These are phyloP conservation scores for Mallotus japonicus DNA, from an alignment of 441 rosid species.

Conservation along the genomic window DNA sequence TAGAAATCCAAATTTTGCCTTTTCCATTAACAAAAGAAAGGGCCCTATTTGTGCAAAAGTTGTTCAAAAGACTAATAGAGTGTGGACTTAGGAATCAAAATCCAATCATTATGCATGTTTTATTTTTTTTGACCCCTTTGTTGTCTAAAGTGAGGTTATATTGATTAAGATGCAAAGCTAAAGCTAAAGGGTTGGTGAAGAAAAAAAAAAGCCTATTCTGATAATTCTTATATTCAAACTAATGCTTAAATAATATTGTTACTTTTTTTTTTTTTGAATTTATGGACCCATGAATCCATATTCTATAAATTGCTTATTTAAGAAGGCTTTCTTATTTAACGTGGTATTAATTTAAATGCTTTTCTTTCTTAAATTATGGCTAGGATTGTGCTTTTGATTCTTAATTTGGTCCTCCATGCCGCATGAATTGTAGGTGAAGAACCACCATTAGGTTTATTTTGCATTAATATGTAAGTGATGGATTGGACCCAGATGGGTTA, in stretches of 20 bases:
- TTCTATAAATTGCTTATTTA: conserved; percentile 22
- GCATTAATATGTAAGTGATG: conserved; percentile 26
- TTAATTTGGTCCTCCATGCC: conserved; percentile 13
- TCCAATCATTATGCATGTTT: conserved; percentile 28
- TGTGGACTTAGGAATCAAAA: conserved; percentile 32
- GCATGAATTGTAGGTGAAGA: conserved; percentile 17
- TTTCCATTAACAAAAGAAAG: conserved; percentile 11
- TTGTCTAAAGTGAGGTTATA: conserved; percentile 41
- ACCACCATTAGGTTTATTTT: background rate
- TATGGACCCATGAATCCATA: conserved; percentile 26
- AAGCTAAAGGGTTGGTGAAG: conserved; percentile 29
- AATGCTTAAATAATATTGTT: conserved; percentile 8
- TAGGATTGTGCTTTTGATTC: conserved; percentile 1
- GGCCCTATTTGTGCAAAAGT: conserved; percentile 22
- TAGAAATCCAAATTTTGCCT: conserved; percentile 27
- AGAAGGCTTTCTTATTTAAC: conserved; percentile 4
- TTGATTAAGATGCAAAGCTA: conserved; percentile 52
- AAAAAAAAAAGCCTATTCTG: conserved; percentile 10
- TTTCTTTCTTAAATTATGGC: background rate
- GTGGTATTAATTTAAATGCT: background rate
- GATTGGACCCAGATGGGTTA: conserved; percentile 29
- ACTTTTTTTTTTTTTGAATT: conserved; percentile 19
- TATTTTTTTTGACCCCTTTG: conserved; percentile 39
- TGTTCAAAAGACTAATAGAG: conserved; percentile 13
- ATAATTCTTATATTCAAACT: conserved; percentile 12